phyloP scores from a whole-genome alignment of 140 eudicot genomes.

The Oenanthe javanica region DNA sequence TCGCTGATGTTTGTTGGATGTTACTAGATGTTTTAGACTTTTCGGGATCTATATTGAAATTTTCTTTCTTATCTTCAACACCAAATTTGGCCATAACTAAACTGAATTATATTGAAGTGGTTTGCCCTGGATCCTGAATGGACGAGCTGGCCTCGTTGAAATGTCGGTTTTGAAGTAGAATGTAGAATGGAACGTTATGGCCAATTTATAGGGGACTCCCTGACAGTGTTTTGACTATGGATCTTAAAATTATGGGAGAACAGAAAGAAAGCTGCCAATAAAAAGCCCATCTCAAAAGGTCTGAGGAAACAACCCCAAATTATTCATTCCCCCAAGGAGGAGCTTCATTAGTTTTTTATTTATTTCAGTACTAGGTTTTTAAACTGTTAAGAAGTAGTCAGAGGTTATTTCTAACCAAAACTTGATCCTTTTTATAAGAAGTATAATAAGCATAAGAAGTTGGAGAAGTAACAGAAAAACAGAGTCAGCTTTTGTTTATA shows the following conservation, averaged over 20 bases:
- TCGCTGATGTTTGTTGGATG: too few relatives aligned
- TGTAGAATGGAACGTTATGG: too few relatives aligned
- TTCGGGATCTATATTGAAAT: too few relatives aligned
- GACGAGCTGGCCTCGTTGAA: too few relatives aligned
- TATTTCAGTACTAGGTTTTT: neutral
- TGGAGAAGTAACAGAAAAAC: constrained; percentile 79
- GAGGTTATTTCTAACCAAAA: neutral
- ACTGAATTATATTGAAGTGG: too few relatives aligned
- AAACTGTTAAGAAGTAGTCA: neutral
- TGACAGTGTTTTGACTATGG: too few relatives aligned
- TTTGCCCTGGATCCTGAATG: too few relatives aligned
- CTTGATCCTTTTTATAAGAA: neutral
- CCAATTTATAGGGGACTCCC: too few relatives aligned
- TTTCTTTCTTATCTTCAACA: neutral
- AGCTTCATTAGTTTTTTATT: neutral
- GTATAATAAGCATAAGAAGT: constrained; percentile 42
- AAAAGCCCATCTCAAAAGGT: constrained; percentile 65
- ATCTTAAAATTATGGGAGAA: constrained; percentile 91
- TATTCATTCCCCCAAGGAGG: neutral
- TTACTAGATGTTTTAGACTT: too few relatives aligned
- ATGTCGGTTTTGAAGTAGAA: too few relatives aligned
- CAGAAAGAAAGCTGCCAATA: constrained; percentile 64
- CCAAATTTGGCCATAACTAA: too few relatives aligned
- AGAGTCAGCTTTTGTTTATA: constrained; percentile 36
- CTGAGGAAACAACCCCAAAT: constrained; percentile 32